A percentile compares a stretch with the other conserved stretches of the same genome.
Evolutionary conservation across 139 green algal species (phyloP).

Genomic region (Picochlorum sp.): DNA sequence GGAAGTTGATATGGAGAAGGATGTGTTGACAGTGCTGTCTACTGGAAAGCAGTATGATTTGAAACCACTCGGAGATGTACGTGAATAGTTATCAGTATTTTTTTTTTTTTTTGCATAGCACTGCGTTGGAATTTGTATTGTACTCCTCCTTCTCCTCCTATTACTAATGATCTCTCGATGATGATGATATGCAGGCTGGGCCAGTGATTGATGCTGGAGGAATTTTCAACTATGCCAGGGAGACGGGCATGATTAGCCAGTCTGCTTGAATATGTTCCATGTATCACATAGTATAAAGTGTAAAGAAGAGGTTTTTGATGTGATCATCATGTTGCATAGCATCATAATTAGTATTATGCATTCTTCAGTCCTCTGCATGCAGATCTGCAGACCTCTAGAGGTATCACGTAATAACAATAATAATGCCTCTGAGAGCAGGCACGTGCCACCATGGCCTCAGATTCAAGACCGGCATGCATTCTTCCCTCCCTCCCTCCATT

Average conservation of each 20-base stretch:
- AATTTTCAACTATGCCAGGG: slow-evolving; percentile 86
- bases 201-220: slow-evolving; percentile 90
- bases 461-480: too few relatives aligned
- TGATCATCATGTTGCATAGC: too few relatives aligned
- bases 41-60: slow-evolving; percentile 75
- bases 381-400: too few relatives aligned
- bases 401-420: too few relatives aligned
- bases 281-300: not conserved
- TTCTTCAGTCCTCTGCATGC: too few relatives aligned
- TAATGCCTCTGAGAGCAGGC: too few relatives aligned
- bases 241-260: slow-evolving; percentile 80
- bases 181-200: slow-evolving; percentile 50
- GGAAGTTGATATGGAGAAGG: slow-evolving; percentile 82
- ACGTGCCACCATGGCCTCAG: too few relatives aligned
- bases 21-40: slow-evolving; percentile 67
- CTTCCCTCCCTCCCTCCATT: too few relatives aligned
- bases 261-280: too few relatives aligned
- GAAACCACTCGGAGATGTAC: slow-evolving; percentile 75
- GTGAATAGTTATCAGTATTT: not conserved
- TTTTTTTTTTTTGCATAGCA: not conserved
- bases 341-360: too few relatives aligned
- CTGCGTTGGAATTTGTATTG: not conserved
- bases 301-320: not conserved
- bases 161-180: too few relatives aligned
- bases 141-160: too few relatives aligned